phyloP scores from a whole-genome alignment of 106 monocot genomes.

The Dendrobium chrysotoxum region DNA sequence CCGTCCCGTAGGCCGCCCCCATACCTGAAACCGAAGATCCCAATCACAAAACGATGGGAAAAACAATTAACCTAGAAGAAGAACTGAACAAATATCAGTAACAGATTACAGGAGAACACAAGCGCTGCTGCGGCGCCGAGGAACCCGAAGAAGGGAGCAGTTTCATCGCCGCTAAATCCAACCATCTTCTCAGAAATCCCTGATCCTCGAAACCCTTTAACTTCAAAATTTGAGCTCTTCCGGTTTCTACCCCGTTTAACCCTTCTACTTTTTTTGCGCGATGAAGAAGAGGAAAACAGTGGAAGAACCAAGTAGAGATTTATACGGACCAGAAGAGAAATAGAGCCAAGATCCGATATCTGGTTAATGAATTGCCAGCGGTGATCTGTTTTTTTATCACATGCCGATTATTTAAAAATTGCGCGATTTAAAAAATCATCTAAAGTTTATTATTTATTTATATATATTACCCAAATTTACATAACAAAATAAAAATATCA shows the following conservation, averaged over 20 bases:
- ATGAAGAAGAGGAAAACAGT: background rate
- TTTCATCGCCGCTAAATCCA: slow-evolving; percentile 61
- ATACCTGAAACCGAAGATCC: slow-evolving; percentile 11
- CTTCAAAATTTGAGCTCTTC: background rate
- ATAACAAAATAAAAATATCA: too few relatives aligned
- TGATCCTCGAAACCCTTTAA: background rate
- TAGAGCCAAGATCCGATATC: too few relatives aligned
- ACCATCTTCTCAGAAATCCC: background rate
- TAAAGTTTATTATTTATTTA: too few relatives aligned
- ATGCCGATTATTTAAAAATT: too few relatives aligned
- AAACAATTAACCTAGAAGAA: background rate
- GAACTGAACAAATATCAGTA: background rate
- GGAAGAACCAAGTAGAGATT: too few relatives aligned
- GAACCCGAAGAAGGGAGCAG: slow-evolving; percentile 73
- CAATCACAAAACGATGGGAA: background rate
- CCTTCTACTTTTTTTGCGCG: background rate
- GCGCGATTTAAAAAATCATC: too few relatives aligned
- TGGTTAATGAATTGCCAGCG: background rate
- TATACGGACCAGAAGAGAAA: background rate
- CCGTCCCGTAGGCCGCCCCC: slow-evolving; percentile 32
- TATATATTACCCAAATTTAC: too few relatives aligned
- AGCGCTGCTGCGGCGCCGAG: slow-evolving; percentile 68
- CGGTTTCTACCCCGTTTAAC: background rate
- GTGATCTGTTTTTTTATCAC: background rate
- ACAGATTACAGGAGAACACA: slow-evolving; percentile 56